Evolutionary conservation across 2,329 filamentous ascomycete species (phyloP), one percentile per base, ranked within the genome.

Genomic region (Metarhizium anisopliae): DNA sequence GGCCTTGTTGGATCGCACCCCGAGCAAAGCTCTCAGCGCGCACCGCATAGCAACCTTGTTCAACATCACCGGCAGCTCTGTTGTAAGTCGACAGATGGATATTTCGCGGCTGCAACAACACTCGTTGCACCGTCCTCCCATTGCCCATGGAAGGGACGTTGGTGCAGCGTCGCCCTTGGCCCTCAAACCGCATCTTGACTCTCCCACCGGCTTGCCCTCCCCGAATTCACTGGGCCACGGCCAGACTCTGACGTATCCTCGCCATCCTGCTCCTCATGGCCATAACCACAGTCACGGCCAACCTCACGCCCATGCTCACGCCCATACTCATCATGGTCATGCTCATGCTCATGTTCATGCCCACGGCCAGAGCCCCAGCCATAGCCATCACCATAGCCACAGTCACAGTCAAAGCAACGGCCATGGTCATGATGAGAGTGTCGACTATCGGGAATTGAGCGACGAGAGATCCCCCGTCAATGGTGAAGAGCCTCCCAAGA

Each of bases 401-500:
- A 29, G 32, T 38, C 50, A 36, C 32, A n/a, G 14, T n/a, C 50
- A 47, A n/a, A 30, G 45, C 25, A 8, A 49, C 25, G 18, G 42
- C 16, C 49, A 53, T 13, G 18, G 43, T 45, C 53, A 59, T 40
- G 45, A 47, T 20, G 52, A 55, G n/a, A 57, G 58, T 29, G 18
- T 62, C 58, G 54, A 58, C 56, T 59, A 59, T 38, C 57, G 47
- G 25, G 55, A 59, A 16, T 25, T 55, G 38, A 55, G 38, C 29
- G 56, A 49, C 42, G 56, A 56, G 20, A 49, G 6, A 52, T 56
- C 56, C 5, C 57, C 55, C 40, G 61, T 62, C 56, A 57, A 55
- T 56, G 64, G 59, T n/a, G 67, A 68, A 40, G 70, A 74, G 47
- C 77, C 74, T n/a, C 66, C 73, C 11, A 79, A 74, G 68, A 89